These are phyloP conservation scores for Aspergillus sp. DNA, from an alignment of 2,329 filamentous ascomycete genomes.

Conservation along the genomic window DNA sequence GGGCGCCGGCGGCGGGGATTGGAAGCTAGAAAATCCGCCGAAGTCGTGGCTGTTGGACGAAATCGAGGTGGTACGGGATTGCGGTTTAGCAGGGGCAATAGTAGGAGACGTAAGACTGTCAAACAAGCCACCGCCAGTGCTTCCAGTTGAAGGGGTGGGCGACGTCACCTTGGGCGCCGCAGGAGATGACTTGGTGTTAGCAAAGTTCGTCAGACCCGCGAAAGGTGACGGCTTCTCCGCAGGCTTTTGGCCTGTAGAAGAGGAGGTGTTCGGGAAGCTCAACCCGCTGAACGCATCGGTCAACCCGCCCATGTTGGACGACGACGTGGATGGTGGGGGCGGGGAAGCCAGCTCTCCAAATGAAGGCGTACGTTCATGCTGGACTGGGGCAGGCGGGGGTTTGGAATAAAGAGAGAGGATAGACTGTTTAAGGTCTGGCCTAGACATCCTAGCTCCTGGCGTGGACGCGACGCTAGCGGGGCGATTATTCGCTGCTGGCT, in stretches of 20 bases:
- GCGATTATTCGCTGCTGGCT: slow-evolving; percentile 67
- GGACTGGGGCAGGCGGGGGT: slow-evolving; percentile 60
- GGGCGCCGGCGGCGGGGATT: slow-evolving; percentile 40
- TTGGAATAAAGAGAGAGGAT: slow-evolving; percentile 94
- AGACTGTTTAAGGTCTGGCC: slow-evolving; percentile 94
- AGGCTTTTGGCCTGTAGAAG: slow-evolving; percentile 35
- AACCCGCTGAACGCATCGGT: slow-evolving; percentile 78
- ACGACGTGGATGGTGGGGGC: slow-evolving; percentile 28
- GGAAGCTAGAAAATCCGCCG: slow-evolving; percentile 66
- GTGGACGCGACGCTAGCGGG: slow-evolving; percentile 78
- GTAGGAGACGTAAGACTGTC: slow-evolving; percentile 66
- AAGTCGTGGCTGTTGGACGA: slow-evolving; percentile 58
- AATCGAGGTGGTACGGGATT: slow-evolving; percentile 50
- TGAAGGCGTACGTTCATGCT: slow-evolving; percentile 61
- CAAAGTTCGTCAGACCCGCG: slow-evolving; percentile 59
- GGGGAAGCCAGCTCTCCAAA: slow-evolving; percentile 69
- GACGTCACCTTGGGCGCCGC: slow-evolving; percentile 51
- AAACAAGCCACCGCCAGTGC: slow-evolving; percentile 82
- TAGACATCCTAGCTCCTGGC: slow-evolving; percentile 63
- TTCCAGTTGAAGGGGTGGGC: slow-evolving; percentile 56
- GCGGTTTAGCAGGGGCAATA: slow-evolving; percentile 46
- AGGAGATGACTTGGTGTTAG: slow-evolving; percentile 44
- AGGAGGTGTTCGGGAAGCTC: slow-evolving; percentile 57
- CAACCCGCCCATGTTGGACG: slow-evolving; percentile 60
- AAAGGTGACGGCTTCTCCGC: slow-evolving; percentile 62